A percentile compares a stretch with the other conserved stretches of the same genome.
These are phyloP conservation scores for Pittosporum tobira DNA, from an alignment of 129 eudicot genomes.

Conservation along the genomic window DNA sequence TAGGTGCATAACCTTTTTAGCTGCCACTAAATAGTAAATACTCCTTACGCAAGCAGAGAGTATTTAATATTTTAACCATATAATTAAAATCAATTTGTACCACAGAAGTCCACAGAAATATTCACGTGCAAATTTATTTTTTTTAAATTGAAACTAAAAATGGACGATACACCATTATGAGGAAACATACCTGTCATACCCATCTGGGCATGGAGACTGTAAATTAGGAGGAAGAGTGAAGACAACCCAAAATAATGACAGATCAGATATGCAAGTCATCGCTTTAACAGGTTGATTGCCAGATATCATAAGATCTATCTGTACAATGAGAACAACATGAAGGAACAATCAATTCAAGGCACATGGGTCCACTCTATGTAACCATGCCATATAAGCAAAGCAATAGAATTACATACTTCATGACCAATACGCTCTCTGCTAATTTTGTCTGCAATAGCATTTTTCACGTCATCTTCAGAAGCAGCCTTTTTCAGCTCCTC, in stretches of 20 bases:
- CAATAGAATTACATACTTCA: conserved; percentile 33
- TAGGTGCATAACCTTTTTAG: too few species aligned
- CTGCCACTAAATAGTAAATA: too few species aligned
- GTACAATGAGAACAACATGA: background rate
- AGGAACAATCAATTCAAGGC: background rate
- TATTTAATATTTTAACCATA: background rate
- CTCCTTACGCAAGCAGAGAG: background rate
- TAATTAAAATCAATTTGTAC: background rate
- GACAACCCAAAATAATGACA: conserved; percentile 64
- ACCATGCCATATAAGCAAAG: background rate
- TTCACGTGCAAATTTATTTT: too few species aligned
- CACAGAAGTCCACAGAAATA: too few species aligned
- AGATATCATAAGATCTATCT: conserved; percentile 71
- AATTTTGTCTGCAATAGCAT: conserved; percentile 68
- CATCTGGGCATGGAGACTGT: conserved; percentile 42
- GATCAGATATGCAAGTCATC: conserved; percentile 38
- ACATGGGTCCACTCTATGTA: background rate
- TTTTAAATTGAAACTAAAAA: background rate
- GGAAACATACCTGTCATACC: conserved; percentile 33
- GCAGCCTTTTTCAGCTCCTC: conserved; percentile 62
- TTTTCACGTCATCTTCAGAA: conserved; percentile 47
- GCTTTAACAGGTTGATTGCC: conserved; percentile 73
- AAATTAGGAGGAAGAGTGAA: conserved; percentile 47
- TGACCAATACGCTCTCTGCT: conserved; percentile 78
- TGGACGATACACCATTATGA: background rate